Base-by-base conservation (phyloP, 2,329 filamentous ascomycete species). In the Escovopsis sp. region DNA sequence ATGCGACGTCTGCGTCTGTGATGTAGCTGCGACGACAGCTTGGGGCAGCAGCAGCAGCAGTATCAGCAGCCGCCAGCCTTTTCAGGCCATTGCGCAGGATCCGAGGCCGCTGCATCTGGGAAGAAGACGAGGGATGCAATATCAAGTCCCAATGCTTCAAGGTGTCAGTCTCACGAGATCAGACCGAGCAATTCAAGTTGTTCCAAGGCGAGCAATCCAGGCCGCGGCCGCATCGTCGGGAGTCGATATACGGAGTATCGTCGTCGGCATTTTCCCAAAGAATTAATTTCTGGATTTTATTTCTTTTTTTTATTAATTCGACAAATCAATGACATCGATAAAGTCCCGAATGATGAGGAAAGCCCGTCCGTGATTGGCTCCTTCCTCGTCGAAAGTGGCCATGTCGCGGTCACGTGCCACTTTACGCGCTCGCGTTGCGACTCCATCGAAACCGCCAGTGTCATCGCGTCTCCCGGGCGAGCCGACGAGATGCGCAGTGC, bases 1-100 rank as follows among this genome's bases (percentile, higher is more conserved):
- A 67, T 33, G 64, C 63, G 39, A 76, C 59, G 35, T 77, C 72
- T 26, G 64, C 61, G 32, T 72, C 66, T 3, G 69, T 72, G 42
- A 67, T 63, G 41, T 71, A 68, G 45, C 43, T 38, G 40, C 58
- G 59, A 43, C 70, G 65, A 39, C 60, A 51, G 45, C 42, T 47
- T 32, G 49, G 43, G 33, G 51, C 49, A 44, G 50, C 50, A 39
- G 43, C 43, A 44, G 15, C 15, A 15, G 15, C 15, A 15, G 49
- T 43, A 33, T 51, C 49, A 44, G 50, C 50, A 39, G 43, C 43
- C 44, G 50, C 50, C 40, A 65, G 59, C 58, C 59, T 56, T 48
- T 53, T 57, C 43, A 69, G 56, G 57, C 59, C 59, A 57, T 60
- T 55, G 52, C 60, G 54, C 43, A 59, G 38, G 43, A 57, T 44